These are phyloP conservation scores for Nigrograna mackinnonii DNA, from an alignment of 2,329 filamentous ascomycete species.

Conservation along the genomic window DNA sequence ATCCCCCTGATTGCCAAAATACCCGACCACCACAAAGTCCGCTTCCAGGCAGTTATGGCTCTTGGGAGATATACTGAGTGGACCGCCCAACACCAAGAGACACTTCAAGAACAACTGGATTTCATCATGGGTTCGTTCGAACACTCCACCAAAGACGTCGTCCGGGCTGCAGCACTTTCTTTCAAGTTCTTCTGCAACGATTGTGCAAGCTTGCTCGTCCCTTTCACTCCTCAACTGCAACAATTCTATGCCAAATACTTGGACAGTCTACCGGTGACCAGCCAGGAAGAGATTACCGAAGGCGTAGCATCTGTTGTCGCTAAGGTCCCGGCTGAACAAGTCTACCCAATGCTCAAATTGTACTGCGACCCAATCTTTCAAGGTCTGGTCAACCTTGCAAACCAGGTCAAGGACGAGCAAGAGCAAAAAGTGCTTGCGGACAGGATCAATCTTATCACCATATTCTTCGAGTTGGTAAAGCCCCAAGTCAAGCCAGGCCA, in stretches of 20 bases:
- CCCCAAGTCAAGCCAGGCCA: constrained; percentile 71
- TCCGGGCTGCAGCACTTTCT: constrained; percentile 87
- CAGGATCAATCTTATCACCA: constrained; percentile 87
- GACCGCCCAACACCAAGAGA: constrained; percentile 93
- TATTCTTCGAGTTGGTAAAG: constrained; percentile 78
- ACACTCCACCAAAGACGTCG: constrained; percentile 85
- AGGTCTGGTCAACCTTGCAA: constrained; percentile 83
- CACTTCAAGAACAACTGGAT: constrained; percentile 87
- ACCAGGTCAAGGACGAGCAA: constrained; percentile 79
- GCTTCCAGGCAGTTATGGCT: constrained; percentile 97
- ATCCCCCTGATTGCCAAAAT: constrained; percentile 95
- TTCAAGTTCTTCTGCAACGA: constrained; percentile 98
- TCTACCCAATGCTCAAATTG: constrained; percentile 84
- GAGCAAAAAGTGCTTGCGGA: constrained; percentile 90
- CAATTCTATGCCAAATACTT: constrained; percentile 90
- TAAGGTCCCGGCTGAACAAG: constrained; percentile 77
- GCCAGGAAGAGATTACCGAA: constrained; percentile 95
- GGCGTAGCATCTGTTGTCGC: constrained; percentile 91
- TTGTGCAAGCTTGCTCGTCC: constrained; percentile 83
- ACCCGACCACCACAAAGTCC: constrained; percentile 94
- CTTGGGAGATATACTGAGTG: constrained; percentile 96
- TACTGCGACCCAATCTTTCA: constrained; percentile 91
- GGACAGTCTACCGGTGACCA: constrained; percentile 80
- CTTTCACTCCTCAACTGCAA: constrained; percentile 84
- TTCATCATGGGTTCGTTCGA: constrained; percentile 95